Conservation (phyloP, 2,329 filamentous ascomycete genomes). For the Peltaster fructicola region DNA sequence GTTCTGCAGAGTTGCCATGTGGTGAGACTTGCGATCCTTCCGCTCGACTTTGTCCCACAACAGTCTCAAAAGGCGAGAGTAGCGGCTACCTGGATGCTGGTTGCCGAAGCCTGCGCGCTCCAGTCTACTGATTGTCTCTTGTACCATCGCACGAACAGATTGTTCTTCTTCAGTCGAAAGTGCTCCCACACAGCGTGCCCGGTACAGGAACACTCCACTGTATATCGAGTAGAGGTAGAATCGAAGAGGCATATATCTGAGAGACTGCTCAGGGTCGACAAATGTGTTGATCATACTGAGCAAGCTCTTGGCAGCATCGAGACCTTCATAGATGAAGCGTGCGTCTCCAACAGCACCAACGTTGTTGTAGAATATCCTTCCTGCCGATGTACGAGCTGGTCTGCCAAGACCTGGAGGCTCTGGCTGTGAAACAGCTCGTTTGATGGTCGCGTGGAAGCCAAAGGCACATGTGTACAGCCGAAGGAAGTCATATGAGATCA, state of each 20-base stretch:
- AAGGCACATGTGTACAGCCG: conserved; percentile 60
- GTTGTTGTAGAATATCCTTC: conserved; percentile 29
- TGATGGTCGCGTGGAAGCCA: conserved; percentile 53
- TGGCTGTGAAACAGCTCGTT: conserved; percentile 23
- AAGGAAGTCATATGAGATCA: conserved; percentile 56
- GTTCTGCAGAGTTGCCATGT: conserved; percentile 14
- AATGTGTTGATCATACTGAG: conserved; percentile 34
- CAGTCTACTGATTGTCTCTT: conserved; percentile 27
- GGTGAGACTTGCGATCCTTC: conserved; percentile 12
- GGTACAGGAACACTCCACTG: conserved; percentile 31
- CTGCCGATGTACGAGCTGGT: conserved; percentile 7
- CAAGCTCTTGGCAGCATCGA: conserved; percentile 32
- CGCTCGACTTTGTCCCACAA: conserved; percentile 30
- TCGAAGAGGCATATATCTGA: conserved; percentile 31
- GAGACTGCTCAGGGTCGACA: conserved; percentile 28
- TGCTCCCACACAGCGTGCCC: conserved; percentile 29
- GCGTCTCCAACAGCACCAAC: conserved; percentile 31
- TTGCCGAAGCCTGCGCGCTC: conserved; percentile 27
- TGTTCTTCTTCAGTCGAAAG: conserved; percentile 30
- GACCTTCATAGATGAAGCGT: conserved; percentile 32
- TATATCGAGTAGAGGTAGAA: conserved; percentile 34
- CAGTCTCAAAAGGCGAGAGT: conserved; percentile 28
- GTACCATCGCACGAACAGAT: conserved; percentile 28
- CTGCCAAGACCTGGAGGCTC: too few species aligned
- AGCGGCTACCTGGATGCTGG: conserved; percentile 30